Evolutionary conservation across 2,329 filamentous ascomycete genomes (phyloP), one percentile per base, ranked within the genome.

Genomic region (Hypoxylon sp.): DNA sequence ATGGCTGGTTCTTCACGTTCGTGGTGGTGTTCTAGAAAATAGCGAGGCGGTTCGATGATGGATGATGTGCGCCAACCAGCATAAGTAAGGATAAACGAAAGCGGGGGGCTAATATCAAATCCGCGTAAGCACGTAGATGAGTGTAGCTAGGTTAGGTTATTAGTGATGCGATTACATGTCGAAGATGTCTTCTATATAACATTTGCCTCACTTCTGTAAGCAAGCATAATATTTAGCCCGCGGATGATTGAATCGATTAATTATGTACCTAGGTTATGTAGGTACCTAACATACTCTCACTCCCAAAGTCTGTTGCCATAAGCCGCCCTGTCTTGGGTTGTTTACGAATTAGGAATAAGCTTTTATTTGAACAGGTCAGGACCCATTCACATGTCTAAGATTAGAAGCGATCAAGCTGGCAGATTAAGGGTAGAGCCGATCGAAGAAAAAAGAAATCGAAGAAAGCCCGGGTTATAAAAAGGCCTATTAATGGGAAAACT

Each of bases 1-100:
- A 51, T 51, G 39, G 37, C 39, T 51, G 24, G 50, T 59, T 51
- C 43, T 61, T 61, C 59, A 59, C 59, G 47, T 48, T 48, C 46
- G 56, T 58, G 56, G 53, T 67, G 48, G 64, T 67, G 61, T 68
- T 67, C 67, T 64, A 64, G 61, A 67, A 65, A 60, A 59, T 56
- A 39, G 24, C 51, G 55, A 30, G 51, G 46, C 50, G 43, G 44
- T 56, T 55, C 26, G 17, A 56, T 34, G 22, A 32, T 17, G 19
- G 17, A 56, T 34, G 22, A 32, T 17, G 19, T 37, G 30, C 8
- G 10, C 30, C 30, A 34, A 13, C 30, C 30, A 34, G 1, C 30
- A 34, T 34, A 34, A 34, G 30, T 34, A 34, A 34, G 30, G 15
- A 15, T 43, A 17, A 53, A 44, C 11, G 13, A 51, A 47, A 30